phyloP scores from a whole-genome alignment of 2,329 filamentous ascomycete species.

The Pseudogymnoascus sp. region DNA sequence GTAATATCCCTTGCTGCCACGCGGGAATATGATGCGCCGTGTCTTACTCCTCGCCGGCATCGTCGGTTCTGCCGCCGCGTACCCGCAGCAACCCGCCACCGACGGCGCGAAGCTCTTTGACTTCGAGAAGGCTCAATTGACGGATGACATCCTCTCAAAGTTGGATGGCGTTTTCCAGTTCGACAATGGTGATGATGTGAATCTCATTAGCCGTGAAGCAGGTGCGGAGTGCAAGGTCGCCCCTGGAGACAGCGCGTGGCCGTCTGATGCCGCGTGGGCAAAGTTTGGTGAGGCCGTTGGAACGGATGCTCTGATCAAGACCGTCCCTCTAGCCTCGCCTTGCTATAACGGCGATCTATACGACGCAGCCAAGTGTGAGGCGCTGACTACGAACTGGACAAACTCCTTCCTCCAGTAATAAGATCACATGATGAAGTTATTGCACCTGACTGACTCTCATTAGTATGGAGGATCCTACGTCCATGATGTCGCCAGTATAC shows the following conservation, averaged over 20 bases:
- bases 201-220: constrained; percentile 1
- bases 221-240: constrained; percentile 15
- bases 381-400: constrained; percentile 25
- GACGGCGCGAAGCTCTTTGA: neutral
- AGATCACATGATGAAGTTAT: neutral
- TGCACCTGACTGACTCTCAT: constrained; percentile 25
- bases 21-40: constrained; percentile 5
- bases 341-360: constrained; percentile 31
- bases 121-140: constrained; percentile 8
- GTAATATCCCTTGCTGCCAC: neutral
- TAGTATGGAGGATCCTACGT: constrained; percentile 33
- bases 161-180: constrained; percentile 8
- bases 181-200: neutral
- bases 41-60: constrained; percentile 6
- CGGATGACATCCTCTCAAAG: constrained; percentile 1
- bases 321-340: constrained; percentile 36
- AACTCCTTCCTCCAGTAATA: constrained; percentile 31
- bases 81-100: neutral
- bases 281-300: constrained; percentile 36
- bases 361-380: constrained; percentile 27
- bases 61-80: neutral
- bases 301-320: constrained; percentile 33
- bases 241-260: constrained; percentile 33
- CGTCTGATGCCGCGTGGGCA: constrained; percentile 36
- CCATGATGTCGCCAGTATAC: constrained; percentile 41